Conservation (phyloP, 2,329 filamentous ascomycete genomes). For the Grosmannia penicillata region DNA sequence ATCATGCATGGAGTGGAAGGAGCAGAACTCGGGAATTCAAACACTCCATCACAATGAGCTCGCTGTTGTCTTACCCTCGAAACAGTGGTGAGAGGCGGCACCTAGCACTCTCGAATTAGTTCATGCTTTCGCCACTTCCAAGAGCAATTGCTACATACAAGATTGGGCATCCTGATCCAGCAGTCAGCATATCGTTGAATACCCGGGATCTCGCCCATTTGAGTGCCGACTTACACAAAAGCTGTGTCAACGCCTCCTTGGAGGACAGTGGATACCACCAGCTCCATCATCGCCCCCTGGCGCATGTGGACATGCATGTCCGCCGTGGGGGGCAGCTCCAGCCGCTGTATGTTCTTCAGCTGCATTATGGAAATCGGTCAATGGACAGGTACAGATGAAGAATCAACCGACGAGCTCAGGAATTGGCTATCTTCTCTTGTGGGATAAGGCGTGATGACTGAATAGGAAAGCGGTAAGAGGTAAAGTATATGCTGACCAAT, state of each 20-base stretch:
- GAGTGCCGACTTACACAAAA: constrained; percentile 7
- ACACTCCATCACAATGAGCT: background rate
- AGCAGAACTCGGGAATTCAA: background rate
- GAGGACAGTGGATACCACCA: constrained; percentile 30
- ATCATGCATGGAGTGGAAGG: too few species aligned
- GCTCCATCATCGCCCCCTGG: constrained; percentile 49
- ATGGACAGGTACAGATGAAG: background rate
- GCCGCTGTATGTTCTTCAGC: constrained; percentile 14
- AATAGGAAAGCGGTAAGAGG: too few species aligned
- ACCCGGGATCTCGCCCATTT: background rate
- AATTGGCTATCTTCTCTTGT: background rate
- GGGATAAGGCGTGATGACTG: background rate
- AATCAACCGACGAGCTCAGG: background rate
- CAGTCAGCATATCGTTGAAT: background rate
- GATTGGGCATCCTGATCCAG: constrained; percentile 35
- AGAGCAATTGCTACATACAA: constrained; percentile 5
- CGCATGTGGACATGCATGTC: constrained; percentile 61
- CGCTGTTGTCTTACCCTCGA: constrained; percentile 8
- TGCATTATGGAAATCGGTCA: constrained; percentile 15
- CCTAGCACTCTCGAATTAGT: constrained; percentile 3
- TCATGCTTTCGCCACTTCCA: background rate
- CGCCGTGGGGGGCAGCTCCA: constrained; percentile 46
- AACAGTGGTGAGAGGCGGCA: constrained; percentile 9
- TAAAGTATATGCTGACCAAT: too few species aligned
- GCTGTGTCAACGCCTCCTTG: constrained; percentile 14